phyloP scores from a whole-genome alignment of 2,329 filamentous ascomycete species.

The Exophiala oligosperma region DNA sequence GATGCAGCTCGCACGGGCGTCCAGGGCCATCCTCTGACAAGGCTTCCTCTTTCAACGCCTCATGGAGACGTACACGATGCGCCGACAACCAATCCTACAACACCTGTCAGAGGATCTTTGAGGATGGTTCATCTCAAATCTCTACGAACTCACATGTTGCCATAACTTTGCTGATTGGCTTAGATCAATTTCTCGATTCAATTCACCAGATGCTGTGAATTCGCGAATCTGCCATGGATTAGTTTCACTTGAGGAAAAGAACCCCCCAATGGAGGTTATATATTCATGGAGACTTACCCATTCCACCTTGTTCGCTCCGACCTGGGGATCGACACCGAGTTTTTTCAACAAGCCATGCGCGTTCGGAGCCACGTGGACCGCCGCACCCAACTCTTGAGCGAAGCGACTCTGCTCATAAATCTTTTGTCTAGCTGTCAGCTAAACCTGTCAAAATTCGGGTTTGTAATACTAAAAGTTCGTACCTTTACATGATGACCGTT shows the following conservation, averaged over 20 bases:
- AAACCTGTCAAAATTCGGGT: constrained; percentile 27
- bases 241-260: not conserved
- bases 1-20: constrained; percentile 41
- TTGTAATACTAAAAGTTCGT: constrained; percentile 12
- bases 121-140: not conserved
- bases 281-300: not conserved
- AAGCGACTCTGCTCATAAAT: constrained; percentile 59
- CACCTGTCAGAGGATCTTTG: constrained; percentile 44
- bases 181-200: constrained; percentile 33
- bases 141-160: constrained; percentile 42
- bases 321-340: constrained; percentile 44
- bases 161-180: constrained; percentile 43
- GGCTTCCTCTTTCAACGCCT: constrained; percentile 48
- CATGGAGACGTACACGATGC: constrained; percentile 56
- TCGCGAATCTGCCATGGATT: constrained; percentile 35
- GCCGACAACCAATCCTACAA: constrained; percentile 51
- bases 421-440: constrained; percentile 31
- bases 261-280: not conserved
- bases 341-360: constrained; percentile 56
- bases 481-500: constrained; percentile 2
- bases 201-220: constrained; percentile 39
- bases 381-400: constrained; percentile 53
- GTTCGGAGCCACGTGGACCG: constrained; percentile 64
- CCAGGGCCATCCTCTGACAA: constrained; percentile 20
- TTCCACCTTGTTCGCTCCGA: constrained; percentile 41